These are phyloP conservation scores for Epichloe sp. DNA, from an alignment of 2,329 filamentous ascomycete species.

Conservation along the genomic window DNA sequence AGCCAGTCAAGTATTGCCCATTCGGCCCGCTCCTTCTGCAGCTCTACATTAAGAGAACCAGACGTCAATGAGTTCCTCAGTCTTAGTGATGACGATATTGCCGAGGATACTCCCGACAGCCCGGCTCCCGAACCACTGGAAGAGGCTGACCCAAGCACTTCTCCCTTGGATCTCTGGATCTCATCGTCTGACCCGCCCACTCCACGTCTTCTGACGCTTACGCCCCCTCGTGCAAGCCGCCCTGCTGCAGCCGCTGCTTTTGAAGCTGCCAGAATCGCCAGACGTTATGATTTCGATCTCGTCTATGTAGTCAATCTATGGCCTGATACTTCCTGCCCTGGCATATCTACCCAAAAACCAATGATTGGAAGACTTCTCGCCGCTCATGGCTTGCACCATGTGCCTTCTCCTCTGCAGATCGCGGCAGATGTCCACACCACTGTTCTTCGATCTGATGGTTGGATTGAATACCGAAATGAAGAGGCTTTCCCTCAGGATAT, in stretches of 20 bases:
- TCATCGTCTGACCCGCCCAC: conserved; percentile 12
- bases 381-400: conserved; percentile 38
- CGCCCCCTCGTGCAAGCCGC: conserved; percentile 29
- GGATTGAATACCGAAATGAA: conserved; percentile 39
- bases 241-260: conserved; percentile 37
- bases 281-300: conserved; percentile 42
- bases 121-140: conserved; percentile 4
- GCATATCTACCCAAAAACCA: conserved; percentile 9
- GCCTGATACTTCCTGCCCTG: conserved; percentile 23
- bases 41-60: conserved; percentile 34
- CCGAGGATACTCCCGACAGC: conserved; percentile 25
- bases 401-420: conserved; percentile 39
- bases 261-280: conserved; percentile 41
- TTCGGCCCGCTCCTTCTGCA: conserved; percentile 17
- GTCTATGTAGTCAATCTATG: conserved; percentile 47
- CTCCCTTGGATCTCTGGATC: conserved; percentile 11
- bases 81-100: conserved; percentile 45
- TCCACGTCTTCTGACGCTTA: conserved; percentile 27
- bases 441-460: conserved; percentile 34
- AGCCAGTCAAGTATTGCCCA: conserved; percentile 19
- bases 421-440: conserved; percentile 35
- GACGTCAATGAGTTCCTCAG: conserved; percentile 39
- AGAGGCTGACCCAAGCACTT: not conserved
- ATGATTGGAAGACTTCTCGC: conserved; percentile 39
- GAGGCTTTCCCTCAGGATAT: conserved; percentile 30